Conservation (phyloP, 805 yeast genomes). For the Ogataea henricii region DNA sequence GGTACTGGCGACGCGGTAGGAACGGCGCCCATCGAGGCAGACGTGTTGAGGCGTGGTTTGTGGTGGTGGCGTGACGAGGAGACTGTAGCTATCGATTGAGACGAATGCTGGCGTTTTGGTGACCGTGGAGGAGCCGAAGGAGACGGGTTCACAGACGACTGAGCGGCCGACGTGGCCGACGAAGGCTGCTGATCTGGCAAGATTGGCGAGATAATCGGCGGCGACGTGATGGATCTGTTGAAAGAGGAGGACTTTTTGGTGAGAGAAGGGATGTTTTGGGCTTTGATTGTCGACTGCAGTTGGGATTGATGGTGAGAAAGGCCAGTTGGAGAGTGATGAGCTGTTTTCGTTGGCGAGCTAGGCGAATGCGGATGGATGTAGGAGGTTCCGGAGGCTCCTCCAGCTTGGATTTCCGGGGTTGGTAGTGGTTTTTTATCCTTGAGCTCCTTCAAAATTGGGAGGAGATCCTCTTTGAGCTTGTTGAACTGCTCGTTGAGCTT, state of each 20-base stretch:
- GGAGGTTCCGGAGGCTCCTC: constrained; percentile 1
- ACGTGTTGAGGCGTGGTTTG: constrained; percentile 12
- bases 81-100: constrained; percentile 1
- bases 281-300: constrained; percentile 25
- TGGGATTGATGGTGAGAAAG: constrained; percentile 26
- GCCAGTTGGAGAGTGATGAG: constrained; percentile 12
- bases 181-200: constrained; percentile 14
- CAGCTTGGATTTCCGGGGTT: constrained; percentile 45
- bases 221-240: constrained; percentile 20
- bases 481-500: constrained; percentile 54
- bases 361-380: constrained; percentile 13
- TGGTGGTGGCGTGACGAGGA: constrained; percentile 8
- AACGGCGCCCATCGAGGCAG: constrained; percentile 15
- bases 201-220: constrained; percentile 24
- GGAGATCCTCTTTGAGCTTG: constrained; percentile 61
- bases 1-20: constrained; percentile 6
- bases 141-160: constrained; percentile 8
- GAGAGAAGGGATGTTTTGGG: constrained; percentile 20
- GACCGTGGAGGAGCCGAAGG: constrained; percentile 12
- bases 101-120: constrained; percentile 8
- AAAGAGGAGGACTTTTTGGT: constrained; percentile 8
- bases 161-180: constrained; percentile 6
- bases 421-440: constrained; percentile 73
- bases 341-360: constrained; percentile 12
- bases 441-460: constrained; percentile 60